Evolutionary conservation across 768 basidiomycete species (phyloP).

Genomic region (Serendipita sp.): DNA sequence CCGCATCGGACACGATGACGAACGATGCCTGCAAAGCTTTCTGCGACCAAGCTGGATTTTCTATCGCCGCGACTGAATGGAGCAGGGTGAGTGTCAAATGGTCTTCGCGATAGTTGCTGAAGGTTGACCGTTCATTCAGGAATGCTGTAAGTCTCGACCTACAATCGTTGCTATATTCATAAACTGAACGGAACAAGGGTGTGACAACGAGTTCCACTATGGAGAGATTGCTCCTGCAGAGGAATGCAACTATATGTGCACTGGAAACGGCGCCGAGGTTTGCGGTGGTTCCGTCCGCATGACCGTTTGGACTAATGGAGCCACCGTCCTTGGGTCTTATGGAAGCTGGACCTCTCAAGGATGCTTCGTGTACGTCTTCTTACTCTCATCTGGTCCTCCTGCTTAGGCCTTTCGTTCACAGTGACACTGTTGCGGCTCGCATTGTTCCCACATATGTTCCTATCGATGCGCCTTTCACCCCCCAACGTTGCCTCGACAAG

Average conservation of each 20-base stretch:
- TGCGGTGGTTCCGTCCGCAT: conserved; percentile 3
- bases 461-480: background rate
- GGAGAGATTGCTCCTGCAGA: background rate
- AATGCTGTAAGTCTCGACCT: no score
- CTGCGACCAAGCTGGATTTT: background rate
- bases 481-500: background rate
- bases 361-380: background rate
- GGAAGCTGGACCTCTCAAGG: background rate
- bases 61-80: background rate
- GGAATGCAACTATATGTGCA: conserved; percentile 7
- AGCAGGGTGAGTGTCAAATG: background rate
- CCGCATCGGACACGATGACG: background rate
- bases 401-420: background rate
- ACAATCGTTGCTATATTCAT: no score
- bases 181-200: background rate
- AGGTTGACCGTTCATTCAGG: no score
- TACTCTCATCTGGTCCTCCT: background rate
- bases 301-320: background rate
- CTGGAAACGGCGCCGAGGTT: background rate
- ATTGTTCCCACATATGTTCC: background rate
- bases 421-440: background rate
- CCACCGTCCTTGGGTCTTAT: background rate
- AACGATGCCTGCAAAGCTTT: background rate
- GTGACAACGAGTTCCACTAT: background rate
- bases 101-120: no score